phyloP scores from a whole-genome alignment of 169 alveolate species.

The Plasmodium blacklocki region DNA sequence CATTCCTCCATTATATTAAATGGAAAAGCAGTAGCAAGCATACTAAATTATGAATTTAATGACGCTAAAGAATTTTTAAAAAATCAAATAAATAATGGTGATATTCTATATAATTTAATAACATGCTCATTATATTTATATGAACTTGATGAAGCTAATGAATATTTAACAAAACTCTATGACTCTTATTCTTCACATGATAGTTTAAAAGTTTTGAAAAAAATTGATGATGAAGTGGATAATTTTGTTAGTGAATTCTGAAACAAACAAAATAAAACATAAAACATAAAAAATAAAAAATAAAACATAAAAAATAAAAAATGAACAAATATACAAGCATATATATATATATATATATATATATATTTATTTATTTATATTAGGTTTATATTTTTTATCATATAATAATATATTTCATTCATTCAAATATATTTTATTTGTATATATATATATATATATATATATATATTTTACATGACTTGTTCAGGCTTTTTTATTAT shows the following conservation, averaged over 20 bases:
- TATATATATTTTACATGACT: background rate
- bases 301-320: conserved; percentile 10
- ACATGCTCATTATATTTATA: conserved; percentile 64
- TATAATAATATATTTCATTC: background rate
- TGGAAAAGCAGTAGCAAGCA: conserved; percentile 63
- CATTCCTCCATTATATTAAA: conserved; percentile 38
- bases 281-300: conserved; percentile 2
- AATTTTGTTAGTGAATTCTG: conserved; percentile 56
- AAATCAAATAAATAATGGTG: conserved; percentile 26
- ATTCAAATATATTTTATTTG: background rate
- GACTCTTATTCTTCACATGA: conserved; percentile 43
- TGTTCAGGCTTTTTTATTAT: background rate
- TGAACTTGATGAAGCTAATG: conserved; percentile 64
- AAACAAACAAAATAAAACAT: background rate
- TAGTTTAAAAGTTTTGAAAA: conserved; percentile 40
- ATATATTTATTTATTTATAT: background rate
- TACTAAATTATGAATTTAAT: conserved; percentile 45
- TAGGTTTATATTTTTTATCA: background rate
- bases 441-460: background rate
- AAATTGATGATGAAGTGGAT: conserved; percentile 59
- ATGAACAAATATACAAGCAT: background rate
- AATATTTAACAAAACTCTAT: conserved; percentile 46
- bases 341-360: background rate
- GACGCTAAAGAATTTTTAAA: conserved; percentile 68
- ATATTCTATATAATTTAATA: conserved; percentile 34